Percentiles rank a stretch among this genome's conserved stretches.
Conservation (phyloP, 305 asterid genomes). For the Plantago rigida region DNA sequence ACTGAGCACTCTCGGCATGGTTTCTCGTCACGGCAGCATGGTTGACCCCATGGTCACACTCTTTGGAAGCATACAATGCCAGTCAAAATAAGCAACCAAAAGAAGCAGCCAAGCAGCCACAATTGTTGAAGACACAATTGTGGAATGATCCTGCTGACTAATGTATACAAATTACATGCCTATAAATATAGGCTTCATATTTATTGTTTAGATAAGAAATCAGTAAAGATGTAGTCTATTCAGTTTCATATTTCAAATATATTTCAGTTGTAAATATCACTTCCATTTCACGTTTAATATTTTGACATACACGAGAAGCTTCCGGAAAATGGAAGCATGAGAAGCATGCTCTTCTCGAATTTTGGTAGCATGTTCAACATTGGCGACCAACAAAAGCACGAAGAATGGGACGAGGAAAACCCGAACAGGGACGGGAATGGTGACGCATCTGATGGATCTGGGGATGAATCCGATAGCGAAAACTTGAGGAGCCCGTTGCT, state of each 20-base stretch:
- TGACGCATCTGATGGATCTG: conserved; percentile 45
- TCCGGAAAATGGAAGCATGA: conserved; percentile 65
- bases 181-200: too few species aligned
- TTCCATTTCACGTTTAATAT: too few species aligned
- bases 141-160: too few species aligned
- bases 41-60: conserved; percentile 83
- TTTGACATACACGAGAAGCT: conserved; percentile 74
- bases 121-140: too few species aligned
- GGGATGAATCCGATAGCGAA: conserved; percentile 55
- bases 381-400: conserved; percentile 38
- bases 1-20: conserved; percentile 55
- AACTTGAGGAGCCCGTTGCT: conserved; percentile 74
- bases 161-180: too few species aligned
- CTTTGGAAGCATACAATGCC: conserved; percentile 80
- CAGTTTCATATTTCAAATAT: too few species aligned
- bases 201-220: too few species aligned
- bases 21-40: conserved; percentile 70
- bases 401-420: conserved; percentile 73
- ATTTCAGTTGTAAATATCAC: too few species aligned
- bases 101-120: too few species aligned
- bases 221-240: too few species aligned
- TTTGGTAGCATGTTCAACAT: conserved; percentile 79
- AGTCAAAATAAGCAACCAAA: too few species aligned
- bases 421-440: conserved; percentile 32
- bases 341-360: conserved; percentile 68